Percentiles rank a stretch among this genome's conserved stretches.
Evolutionary conservation across 2,329 filamentous ascomycete genomes (phyloP).

Genomic region (Venturia carpophila): DNA sequence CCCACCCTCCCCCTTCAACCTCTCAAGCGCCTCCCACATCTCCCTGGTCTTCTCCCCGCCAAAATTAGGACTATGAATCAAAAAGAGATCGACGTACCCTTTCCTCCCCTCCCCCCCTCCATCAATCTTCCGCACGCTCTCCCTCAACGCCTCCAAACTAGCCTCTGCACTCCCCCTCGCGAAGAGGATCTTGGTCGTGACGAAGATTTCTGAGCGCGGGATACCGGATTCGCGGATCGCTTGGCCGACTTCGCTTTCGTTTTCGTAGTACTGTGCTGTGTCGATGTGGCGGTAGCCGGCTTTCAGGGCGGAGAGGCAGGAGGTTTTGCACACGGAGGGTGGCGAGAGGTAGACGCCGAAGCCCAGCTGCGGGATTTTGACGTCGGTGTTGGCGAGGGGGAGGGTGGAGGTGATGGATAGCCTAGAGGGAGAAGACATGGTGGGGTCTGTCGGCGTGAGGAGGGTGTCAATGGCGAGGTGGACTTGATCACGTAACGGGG

Average conservation of each 20-base stretch:
- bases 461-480: too few relatives aligned
- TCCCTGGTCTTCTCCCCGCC: constrained; percentile 48
- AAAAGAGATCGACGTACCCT: constrained; percentile 15
- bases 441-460: neutral
- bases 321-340: neutral
- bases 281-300: constrained; percentile 53
- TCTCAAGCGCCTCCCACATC: constrained; percentile 53
- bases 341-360: constrained; percentile 9
- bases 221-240: constrained; percentile 68
- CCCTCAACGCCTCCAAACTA: neutral
- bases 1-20: constrained; percentile 33
- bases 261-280: constrained; percentile 68
- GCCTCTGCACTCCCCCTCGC: constrained; percentile 29
- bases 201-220: constrained; percentile 71
- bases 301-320: constrained; percentile 33
- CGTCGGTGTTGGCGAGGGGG: neutral
- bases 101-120: neutral
- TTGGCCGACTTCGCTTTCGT: constrained; percentile 75
- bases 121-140: constrained; percentile 13
- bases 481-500: too few relatives aligned
- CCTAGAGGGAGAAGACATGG: neutral
- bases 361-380: neutral
- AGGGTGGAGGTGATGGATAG: neutral
- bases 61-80: constrained; percentile 41
- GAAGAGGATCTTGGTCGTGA: constrained; percentile 82